Evolutionary conservation across 352 stramenopile species (phyloP).

Genomic region (Pythium grandisporangium): DNA sequence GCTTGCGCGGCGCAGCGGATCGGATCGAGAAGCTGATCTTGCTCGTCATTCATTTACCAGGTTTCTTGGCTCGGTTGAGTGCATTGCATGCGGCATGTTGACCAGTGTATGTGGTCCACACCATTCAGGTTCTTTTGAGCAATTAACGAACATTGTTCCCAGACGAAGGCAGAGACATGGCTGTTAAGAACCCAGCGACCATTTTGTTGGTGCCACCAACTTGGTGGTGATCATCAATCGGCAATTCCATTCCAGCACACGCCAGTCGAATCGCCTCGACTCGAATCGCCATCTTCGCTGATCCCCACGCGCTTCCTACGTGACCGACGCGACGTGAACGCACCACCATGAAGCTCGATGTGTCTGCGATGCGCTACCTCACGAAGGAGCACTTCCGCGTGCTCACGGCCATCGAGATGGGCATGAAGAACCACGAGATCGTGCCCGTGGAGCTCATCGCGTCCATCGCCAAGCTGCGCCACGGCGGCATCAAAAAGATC

Average conservation of each 20-base stretch:
- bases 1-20: too few species aligned
- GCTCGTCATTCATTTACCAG: neutral
- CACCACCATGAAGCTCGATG: constrained; percentile 87
- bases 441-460: constrained; percentile 96
- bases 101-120: too few species aligned
- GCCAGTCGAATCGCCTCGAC: neutral
- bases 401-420: constrained; percentile 97
- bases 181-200: constrained; percentile 1
- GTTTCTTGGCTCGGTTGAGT: too few species aligned
- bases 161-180: neutral
- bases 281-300: neutral
- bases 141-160: too few species aligned
- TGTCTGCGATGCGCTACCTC: constrained; percentile 91
- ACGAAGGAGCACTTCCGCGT: constrained; percentile 97
- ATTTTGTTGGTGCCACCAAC: constrained; percentile 13
- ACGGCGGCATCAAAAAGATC: constrained; percentile 97
- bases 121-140: too few species aligned
- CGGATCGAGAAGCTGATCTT: neutral
- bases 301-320: neutral
- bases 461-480: constrained; percentile 94
- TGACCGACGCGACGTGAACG: neutral
- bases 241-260: too few species aligned
- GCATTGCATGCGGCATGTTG: too few species aligned
- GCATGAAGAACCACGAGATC: constrained; percentile 98
- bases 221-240: constrained; percentile 4